Evolutionary conservation across 441 rosid genomes (phyloP).

Genomic region (Erysimum cheiri): DNA sequence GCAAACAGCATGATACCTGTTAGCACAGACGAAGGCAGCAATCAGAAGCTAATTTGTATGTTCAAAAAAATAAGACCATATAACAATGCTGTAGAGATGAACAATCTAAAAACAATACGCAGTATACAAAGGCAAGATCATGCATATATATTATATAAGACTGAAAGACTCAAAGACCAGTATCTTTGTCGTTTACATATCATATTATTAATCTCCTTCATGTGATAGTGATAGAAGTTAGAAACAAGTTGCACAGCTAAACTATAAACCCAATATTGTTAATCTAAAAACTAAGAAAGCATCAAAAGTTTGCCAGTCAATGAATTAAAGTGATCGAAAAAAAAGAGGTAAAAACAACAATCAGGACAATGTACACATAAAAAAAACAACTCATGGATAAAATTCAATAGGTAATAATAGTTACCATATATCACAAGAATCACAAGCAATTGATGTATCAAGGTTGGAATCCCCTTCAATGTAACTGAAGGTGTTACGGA

Average conservation of each 20-base stretch:
- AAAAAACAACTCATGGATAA: conserved; percentile 7
- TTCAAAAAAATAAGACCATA: conserved; percentile 1
- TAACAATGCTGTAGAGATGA: conserved; percentile 27
- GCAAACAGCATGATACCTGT: conserved; percentile 98
- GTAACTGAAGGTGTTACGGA: conserved; percentile 60
- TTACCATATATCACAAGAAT: conserved; percentile 97
- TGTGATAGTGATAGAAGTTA: conserved; percentile 4
- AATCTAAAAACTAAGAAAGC: conserved; percentile 12
- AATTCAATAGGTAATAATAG: conserved; percentile 34
- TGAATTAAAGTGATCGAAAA: conserved; percentile 17
- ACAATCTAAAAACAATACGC: conserved; percentile 11
- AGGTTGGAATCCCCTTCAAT: conserved; percentile 70
- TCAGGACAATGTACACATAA: conserved; percentile 6
- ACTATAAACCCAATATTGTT: background rate
- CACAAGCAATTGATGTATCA: conserved; percentile 99
- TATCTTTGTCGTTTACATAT: background rate
- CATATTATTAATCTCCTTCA: conserved; percentile 8
- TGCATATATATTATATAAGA: too few relatives aligned
- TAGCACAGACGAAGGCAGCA: conserved; percentile 39
- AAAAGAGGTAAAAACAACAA: background rate
- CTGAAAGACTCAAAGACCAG: conserved; percentile 7
- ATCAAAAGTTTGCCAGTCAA: conserved; percentile 24
- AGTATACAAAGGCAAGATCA: conserved; percentile 15
- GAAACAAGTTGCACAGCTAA: background rate
- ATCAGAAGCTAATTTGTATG: conserved; percentile 33